These are phyloP conservation scores for Cryptococcus jaspeensis DNA, from an alignment of 1,284 basidiomycete species.

Conservation along the genomic window DNA sequence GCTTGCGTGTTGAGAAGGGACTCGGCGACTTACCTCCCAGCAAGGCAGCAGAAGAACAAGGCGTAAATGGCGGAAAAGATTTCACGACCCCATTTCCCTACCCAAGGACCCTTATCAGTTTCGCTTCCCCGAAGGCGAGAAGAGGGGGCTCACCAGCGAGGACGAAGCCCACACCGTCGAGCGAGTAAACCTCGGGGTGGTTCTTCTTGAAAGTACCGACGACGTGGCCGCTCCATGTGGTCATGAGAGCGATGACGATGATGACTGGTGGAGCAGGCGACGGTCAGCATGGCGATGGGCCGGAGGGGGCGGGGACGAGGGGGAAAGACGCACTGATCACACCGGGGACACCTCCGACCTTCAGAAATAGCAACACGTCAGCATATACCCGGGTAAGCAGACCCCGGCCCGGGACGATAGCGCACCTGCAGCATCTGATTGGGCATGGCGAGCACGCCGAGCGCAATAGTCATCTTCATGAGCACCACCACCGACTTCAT, in stretches of 20 bases:
- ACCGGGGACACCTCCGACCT: conserved; percentile 33
- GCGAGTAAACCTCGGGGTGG: conserved; percentile 37
- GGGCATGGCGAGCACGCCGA: conserved; percentile 39
- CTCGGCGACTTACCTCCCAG: too few relatives aligned
- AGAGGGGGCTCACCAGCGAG: conserved; percentile 27
- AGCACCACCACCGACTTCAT: conserved; percentile 36
- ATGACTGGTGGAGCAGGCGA: conserved; percentile 12
- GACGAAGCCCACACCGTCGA: conserved; percentile 30
- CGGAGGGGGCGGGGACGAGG: background rate
- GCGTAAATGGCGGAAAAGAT: conserved; percentile 25
- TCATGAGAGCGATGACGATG: conserved; percentile 26
- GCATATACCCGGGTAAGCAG: background rate
- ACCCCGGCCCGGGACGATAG: too few relatives aligned
- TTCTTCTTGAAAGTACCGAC: conserved; percentile 31
- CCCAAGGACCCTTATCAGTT: background rate
- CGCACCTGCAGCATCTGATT: too few relatives aligned
- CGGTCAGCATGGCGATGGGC: background rate
- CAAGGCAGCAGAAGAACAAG: conserved; percentile 12
- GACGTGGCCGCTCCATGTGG: conserved; percentile 25
- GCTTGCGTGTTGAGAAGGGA: too few relatives aligned
- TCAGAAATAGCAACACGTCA: background rate
- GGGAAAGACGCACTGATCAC: conserved; percentile 24
- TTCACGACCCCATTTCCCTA: conserved; percentile 28
- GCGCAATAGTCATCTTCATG: conserved; percentile 38
- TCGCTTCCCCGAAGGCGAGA: background rate